These are phyloP conservation scores for Aspergillus sergii DNA, from an alignment of 2,329 filamentous ascomycete genomes.

Conservation along the genomic window DNA sequence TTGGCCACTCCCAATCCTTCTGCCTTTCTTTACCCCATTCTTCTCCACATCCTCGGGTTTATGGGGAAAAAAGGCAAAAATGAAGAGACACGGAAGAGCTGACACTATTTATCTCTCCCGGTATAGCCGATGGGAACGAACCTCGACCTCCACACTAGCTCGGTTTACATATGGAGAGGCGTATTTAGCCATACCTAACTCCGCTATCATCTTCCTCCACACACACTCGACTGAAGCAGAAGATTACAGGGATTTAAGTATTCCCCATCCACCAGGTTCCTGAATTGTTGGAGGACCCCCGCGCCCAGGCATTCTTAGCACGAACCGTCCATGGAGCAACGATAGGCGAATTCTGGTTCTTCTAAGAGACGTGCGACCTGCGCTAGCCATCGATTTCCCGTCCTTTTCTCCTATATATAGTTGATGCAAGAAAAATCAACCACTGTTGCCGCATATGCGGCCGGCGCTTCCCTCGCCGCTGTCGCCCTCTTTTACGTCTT, in stretches of 20 bases:
- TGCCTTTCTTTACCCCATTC: slow-evolving; percentile 14
- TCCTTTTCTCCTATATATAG: not conserved
- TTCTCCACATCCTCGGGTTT: slow-evolving; percentile 20
- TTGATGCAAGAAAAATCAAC: slow-evolving; percentile 80
- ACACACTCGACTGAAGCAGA: not conserved
- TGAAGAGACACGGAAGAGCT: slow-evolving; percentile 9
- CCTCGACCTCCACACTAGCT: not conserved
- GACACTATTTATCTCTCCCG: slow-evolving; percentile 1
- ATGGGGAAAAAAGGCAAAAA: slow-evolving; percentile 14
- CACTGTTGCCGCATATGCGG: slow-evolving; percentile 88
- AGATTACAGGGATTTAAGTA: not conserved
- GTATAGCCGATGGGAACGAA: slow-evolving; percentile 2
- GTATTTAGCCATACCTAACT: not conserved
- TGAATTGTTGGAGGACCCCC: not conserved
- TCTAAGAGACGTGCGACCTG: not conserved
- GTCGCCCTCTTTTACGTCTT: slow-evolving; percentile 97
- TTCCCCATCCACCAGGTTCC: not conserved
- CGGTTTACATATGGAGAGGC: not conserved
- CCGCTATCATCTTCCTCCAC: too few species aligned
- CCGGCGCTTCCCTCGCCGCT: slow-evolving; percentile 90
- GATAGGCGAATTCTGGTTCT: slow-evolving; percentile 11
- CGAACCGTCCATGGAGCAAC: slow-evolving; percentile 18
- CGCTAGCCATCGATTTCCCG: not conserved
- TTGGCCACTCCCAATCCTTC: slow-evolving; percentile 4
- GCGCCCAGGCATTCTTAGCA: not conserved